Evolutionary conservation across 805 yeast genomes (phyloP), one percentile per base, ranked within the genome.

Genomic region (Yarrowia porcina): DNA sequence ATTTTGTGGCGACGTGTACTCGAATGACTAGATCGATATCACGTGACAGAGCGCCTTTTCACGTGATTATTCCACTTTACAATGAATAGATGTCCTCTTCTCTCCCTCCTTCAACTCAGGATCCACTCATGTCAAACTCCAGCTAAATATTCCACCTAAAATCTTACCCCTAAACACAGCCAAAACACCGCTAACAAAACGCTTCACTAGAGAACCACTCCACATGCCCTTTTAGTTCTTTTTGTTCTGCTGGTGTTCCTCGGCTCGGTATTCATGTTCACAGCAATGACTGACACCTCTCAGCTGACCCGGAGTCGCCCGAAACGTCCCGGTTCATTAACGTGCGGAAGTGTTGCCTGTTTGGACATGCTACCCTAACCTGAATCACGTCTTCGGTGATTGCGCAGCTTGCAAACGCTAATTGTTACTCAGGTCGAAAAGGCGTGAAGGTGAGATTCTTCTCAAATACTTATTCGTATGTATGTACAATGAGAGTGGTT

Each of bases 341-440:
- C 35, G 50, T 28, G 23, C 50, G 50, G 50, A 27, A 9, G n/a
- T n/a, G 35, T 17, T 44, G 33, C 50, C 49, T 27, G 5, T 17
- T 44, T 27, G 4, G 50, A 12, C n/a, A 44, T 18, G 11, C 10
- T 17, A 28, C 50, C 50, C 50, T 44, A 17, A 44, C 50, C 50
- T n/a, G 10, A 27, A 6, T 17, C 12, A 44, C 49, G 49, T 5
- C 32, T 42, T 25, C 5, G 47, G 49, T 6, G 20, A 42, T 21
- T 17, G 32, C n/a, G 49, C 32, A 42, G 25, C 32, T 44, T 10
- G 3, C 1, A n/a, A 44, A 44, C n/a, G n/a, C 10, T 27, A 44
- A 44, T 44, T 7, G 17, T 44, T 44, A 44, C 50, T 44, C 50
- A 44, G 50, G 50, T 44, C n/a, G n/a, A n/a, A n/a, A n/a, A n/a